Evolutionary conservation across 306 rosid species (phyloP), one percentile per base, ranked within the genome.

Genomic region (Ormosia semicastrata): DNA sequence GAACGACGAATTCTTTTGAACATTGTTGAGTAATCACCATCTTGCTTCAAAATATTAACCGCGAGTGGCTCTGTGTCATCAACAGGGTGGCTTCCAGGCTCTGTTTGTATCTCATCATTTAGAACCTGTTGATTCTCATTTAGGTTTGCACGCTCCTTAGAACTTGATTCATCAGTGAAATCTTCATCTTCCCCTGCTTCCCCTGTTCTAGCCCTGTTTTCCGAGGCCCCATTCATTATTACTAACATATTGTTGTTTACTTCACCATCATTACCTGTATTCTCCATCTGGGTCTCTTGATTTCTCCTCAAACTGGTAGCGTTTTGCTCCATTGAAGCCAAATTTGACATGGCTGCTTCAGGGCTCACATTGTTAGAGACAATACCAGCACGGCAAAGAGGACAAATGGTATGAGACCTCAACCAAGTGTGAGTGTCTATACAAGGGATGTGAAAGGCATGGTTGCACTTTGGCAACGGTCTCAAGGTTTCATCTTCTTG

Each of bases 351-450:
- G 1, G 17, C 34, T 5, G 34, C 29, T 64, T 85, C 8, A 64
- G 1, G 3, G 54, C 4, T 56, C 3, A 32, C 75, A 44, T 81
- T 67, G 41, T 63, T 77, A 2, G 81, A 73, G 9, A 91, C 73
- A 46, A 93, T 81, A 59, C 66, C 15, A 1, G 97, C 90, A 0
- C 97, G 89, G 69, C 97, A 93, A 34, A 93, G 88, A 5, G 94
- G 95, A 57, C 97, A 93, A 63, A 89, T 93, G 11, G 86, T 89
- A 81, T 91, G 95, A 62, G 93, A 91, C 52, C 92, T 82, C 53
- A 93, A 52, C 97, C 97, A 93, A 8, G 90, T 85, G 50, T 93
- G 91, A 8, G 90, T 85, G 50, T 93, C 95, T 73, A 93, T 88
- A 73, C 94, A 93, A 14, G 84, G 73, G 4, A 88, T 71, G 47